Evolutionary conservation across 495 filamentous ascomycete species (phyloP).

Genomic region (Monascus purpureus): DNA sequence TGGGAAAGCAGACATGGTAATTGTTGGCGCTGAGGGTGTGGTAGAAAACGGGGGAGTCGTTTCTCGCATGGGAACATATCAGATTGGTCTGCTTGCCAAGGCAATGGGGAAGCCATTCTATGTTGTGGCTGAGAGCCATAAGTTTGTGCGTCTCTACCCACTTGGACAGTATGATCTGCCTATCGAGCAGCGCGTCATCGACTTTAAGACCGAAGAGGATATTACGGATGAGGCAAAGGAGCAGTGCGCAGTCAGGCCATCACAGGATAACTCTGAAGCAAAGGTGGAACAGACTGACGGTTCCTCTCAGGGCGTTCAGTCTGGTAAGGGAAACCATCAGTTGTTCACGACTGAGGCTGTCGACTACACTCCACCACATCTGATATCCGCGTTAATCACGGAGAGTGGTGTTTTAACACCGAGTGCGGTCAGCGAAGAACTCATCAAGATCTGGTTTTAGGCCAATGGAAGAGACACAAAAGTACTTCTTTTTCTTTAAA

Average conservation of each 20-base stretch:
- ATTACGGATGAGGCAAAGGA: conserved; percentile 28
- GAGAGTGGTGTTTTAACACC: conserved; percentile 63
- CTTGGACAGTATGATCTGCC: conserved; percentile 64
- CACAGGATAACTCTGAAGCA: conserved; percentile 3
- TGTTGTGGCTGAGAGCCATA: conserved; percentile 89
- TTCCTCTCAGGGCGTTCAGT: conserved; percentile 4
- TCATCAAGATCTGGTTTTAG: conserved; percentile 70
- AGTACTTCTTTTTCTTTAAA: no score
- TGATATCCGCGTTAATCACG: conserved; percentile 69
- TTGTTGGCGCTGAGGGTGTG: conserved; percentile 89
- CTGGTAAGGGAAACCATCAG: conserved; percentile 3
- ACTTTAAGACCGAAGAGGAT: conserved; percentile 45
- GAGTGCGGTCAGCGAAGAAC: conserved; percentile 61
- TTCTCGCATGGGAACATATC: conserved; percentile 78
- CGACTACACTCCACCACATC: conserved; percentile 75
- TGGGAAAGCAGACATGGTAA: conserved; percentile 61
- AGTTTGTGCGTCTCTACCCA: conserved; percentile 75
- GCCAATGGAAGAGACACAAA: background rate
- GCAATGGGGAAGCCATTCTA: conserved; percentile 69
- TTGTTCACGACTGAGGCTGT: no score
- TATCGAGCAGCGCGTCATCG: conserved; percentile 60
- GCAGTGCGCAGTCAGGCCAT: conserved; percentile 5
- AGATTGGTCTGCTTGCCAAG: conserved; percentile 73
- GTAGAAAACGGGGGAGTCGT: conserved; percentile 91
- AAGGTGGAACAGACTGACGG: no score